phyloP scores from a whole-genome alignment of 805 yeast genomes.

The Wickerhamiella occidentalis region DNA sequence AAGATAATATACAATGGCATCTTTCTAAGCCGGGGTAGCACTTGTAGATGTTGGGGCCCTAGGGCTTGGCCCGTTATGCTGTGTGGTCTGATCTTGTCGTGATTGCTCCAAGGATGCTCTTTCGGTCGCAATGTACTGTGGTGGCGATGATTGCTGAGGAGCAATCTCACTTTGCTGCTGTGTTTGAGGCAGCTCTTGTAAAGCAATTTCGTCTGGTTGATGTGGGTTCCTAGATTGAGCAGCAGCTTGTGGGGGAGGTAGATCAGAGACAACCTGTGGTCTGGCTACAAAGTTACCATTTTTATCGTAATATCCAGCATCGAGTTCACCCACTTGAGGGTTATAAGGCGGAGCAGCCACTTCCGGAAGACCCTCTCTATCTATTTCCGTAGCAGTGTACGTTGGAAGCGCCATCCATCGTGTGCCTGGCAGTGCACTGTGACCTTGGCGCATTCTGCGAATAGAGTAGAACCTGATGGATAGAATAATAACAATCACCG shows the following conservation, averaged over 20 bases:
- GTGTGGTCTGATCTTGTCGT: too few relatives aligned
- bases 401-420: slow-evolving; percentile 10
- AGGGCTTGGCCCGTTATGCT: too few relatives aligned
- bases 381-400: slow-evolving; percentile 1
- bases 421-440: slow-evolving; percentile 2
- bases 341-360: slow-evolving; percentile 18
- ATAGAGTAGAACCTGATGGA: slow-evolving; percentile 1
- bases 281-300: slow-evolving; percentile 14
- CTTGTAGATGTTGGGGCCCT: too few relatives aligned
- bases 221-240: slow-evolving; percentile 9
- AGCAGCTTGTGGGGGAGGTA: slow-evolving; percentile 17
- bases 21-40: too few relatives aligned
- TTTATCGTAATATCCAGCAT: slow-evolving; percentile 17
- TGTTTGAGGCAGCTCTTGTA: background rate
- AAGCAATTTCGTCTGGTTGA: background rate
- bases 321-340: slow-evolving; percentile 15
- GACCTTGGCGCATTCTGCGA: slow-evolving; percentile 1
- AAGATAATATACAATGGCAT: too few relatives aligned
- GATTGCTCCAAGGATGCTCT: too few relatives aligned
- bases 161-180: background rate
- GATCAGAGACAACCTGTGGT: background rate
- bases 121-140: background rate
- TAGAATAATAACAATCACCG: background rate
- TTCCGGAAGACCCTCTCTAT: slow-evolving; percentile 8
- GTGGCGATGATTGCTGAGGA: background rate